Percentiles rank a stretch among this genome's conserved stretches.
phyloP scores from a whole-genome alignment of 345 rosid species.

The Brassica nigra region DNA sequence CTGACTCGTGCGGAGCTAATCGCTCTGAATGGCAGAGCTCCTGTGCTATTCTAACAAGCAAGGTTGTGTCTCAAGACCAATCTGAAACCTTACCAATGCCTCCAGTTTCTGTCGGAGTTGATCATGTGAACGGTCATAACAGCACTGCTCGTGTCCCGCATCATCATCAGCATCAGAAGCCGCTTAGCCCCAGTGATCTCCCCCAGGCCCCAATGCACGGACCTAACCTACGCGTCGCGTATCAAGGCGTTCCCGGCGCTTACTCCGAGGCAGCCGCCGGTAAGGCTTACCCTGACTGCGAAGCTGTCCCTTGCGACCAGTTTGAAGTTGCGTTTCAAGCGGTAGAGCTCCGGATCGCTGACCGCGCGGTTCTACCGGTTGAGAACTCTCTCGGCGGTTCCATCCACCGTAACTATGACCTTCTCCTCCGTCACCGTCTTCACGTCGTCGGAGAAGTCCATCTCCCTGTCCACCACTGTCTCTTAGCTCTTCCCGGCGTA shows the following conservation, averaged over 20 bases:
- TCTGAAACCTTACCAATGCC: constrained; percentile 18
- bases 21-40: constrained; percentile 79
- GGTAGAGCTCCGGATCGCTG: constrained; percentile 96
- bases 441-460: constrained; percentile 98
- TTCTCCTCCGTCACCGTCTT: constrained; percentile 92
- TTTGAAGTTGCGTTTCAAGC: constrained; percentile 96
- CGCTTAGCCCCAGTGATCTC: constrained; percentile 66
- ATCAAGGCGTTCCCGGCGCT: constrained; percentile 98
- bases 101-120: constrained; percentile 35
- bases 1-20: constrained; percentile 44
- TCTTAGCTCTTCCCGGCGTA: constrained; percentile 86
- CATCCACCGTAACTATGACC: constrained; percentile 91
- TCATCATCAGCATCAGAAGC: constrained; percentile 42
- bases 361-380: constrained; percentile 88
- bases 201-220: constrained; percentile 92
- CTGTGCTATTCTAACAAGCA: constrained; percentile 74
- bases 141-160: constrained; percentile 21
- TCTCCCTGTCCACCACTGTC: constrained; percentile 90
- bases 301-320: constrained; percentile 94
- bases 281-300: constrained; percentile 87
- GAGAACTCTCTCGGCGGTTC: constrained; percentile 98
- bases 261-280: constrained; percentile 98
- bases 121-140: constrained; percentile 53
- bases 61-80: constrained; percentile 53
- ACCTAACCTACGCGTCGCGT: constrained; percentile 80